These are phyloP conservation scores for Pythium aristosporum DNA, from an alignment of 352 stramenopile genomes.

Conservation along the genomic window DNA sequence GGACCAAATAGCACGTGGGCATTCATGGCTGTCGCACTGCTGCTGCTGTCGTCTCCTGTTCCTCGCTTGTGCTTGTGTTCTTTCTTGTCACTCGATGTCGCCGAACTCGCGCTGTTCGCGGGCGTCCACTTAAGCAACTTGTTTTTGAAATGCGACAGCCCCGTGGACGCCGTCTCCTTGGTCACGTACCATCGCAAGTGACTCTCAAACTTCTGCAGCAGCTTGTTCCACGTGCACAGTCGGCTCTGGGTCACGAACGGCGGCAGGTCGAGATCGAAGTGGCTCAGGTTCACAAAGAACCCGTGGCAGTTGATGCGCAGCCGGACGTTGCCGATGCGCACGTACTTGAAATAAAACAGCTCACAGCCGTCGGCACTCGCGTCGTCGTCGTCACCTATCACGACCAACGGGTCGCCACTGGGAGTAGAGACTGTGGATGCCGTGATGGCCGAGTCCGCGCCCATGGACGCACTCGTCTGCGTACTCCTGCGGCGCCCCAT, in stretches of 20 bases:
- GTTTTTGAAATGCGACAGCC: constrained; percentile 86
- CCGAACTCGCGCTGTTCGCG: no score
- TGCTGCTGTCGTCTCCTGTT: no score
- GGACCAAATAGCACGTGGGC: constrained; percentile 75
- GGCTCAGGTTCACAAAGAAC: constrained; percentile 83
- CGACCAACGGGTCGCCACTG: not conserved
- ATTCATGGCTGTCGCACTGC: constrained; percentile 37
- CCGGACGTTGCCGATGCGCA: constrained; percentile 75
- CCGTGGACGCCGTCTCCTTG: constrained; percentile 78
- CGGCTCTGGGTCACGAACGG: constrained; percentile 81
- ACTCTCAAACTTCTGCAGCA: constrained; percentile 81
- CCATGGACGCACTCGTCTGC: constrained; percentile 12
- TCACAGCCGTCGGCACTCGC: constrained; percentile 57
- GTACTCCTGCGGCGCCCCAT: constrained; percentile 22
- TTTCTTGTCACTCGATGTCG: constrained; percentile 44
- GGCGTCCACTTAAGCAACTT: constrained; percentile 82
- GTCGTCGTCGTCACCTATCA: constrained; percentile 50
- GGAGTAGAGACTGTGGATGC: constrained; percentile 2
- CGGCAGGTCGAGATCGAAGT: constrained; percentile 76
- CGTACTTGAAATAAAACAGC: constrained; percentile 87
- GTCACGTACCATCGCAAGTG: constrained; percentile 83
- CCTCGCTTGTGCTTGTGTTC: constrained; percentile 42
- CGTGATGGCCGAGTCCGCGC: constrained; percentile 14
- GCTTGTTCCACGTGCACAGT: constrained; percentile 78
- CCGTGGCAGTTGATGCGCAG: constrained; percentile 83